A percentile compares a stretch with the other conserved stretches of the same genome.
Evolutionary conservation across 805 yeast genomes (phyloP).

Genomic region (Jamesozyma piceae): DNA sequence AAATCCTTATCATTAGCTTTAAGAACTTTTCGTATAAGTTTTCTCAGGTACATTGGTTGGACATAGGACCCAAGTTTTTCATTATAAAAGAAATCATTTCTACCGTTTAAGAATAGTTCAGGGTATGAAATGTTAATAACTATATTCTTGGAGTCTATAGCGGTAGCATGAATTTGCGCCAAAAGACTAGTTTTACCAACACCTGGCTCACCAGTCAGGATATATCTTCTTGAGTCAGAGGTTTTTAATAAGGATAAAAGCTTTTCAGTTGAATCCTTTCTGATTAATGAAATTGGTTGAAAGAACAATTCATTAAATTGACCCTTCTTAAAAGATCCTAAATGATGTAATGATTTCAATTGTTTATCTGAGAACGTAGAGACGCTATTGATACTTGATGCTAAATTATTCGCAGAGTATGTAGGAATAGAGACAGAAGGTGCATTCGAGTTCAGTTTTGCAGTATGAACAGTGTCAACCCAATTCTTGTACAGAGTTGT

Average conservation of each 20-base stretch:
- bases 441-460: conserved; percentile 25
- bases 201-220: conserved; percentile 64
- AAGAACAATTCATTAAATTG: conserved; percentile 62
- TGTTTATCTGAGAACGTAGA: conserved; percentile 35
- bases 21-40: conserved; percentile 44
- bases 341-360: conserved; percentile 36
- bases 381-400: conserved; percentile 24
- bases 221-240: conserved; percentile 39
- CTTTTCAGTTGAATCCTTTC: conserved; percentile 38
- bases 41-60: conserved; percentile 71
- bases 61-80: conserved; percentile 41
- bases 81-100: conserved; percentile 56
- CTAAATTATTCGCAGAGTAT: conserved; percentile 13
- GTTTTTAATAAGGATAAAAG: conserved; percentile 34
- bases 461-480: conserved; percentile 27
- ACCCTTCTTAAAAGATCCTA: conserved; percentile 58
- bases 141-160: conserved; percentile 42
- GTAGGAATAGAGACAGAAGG: conserved; percentile 15
- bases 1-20: conserved; percentile 36
- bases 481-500: conserved; percentile 30
- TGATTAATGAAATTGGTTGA: conserved; percentile 50
- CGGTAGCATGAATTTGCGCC: conserved; percentile 41
- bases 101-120: conserved; percentile 56
- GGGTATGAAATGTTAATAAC: conserved; percentile 60
- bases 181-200: conserved; percentile 69